Percentiles rank a stretch among this genome's conserved stretches.
These are phyloP conservation scores for Lipomyces chichibuensis DNA, from an alignment of 805 yeast species.

Conservation along the genomic window DNA sequence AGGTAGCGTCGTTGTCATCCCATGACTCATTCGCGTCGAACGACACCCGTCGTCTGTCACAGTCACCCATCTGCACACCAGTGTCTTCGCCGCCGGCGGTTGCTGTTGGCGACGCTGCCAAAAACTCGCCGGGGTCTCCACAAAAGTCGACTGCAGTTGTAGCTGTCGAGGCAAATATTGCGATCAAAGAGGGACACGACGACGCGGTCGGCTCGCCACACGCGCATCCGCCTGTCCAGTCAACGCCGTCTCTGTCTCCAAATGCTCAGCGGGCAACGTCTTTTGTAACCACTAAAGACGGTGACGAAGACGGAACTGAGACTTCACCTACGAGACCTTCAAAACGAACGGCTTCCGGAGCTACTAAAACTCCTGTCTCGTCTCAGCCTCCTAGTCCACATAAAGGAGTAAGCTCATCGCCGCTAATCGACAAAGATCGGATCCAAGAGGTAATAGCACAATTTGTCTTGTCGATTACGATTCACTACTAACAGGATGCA, in stretches of 20 bases:
- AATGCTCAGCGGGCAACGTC: neutral
- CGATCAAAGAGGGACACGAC: neutral
- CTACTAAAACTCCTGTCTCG: slow-evolving; percentile 19
- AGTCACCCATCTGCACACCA: slow-evolving; percentile 9
- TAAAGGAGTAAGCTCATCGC: slow-evolving; percentile 6
- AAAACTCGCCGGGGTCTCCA: slow-evolving; percentile 11
- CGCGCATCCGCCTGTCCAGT: slow-evolving; percentile 18
- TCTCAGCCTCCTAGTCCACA: neutral
- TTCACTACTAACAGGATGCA: neutral
- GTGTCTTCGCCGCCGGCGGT: slow-evolving; percentile 7
- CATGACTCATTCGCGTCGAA: neutral
- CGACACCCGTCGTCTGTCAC: neutral
- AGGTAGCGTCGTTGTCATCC: neutral
- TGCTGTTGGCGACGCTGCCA: neutral
- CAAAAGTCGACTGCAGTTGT: neutral
- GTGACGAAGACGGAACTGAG: neutral
- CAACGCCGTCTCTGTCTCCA: slow-evolving; percentile 10
- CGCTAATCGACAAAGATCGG: slow-evolving; percentile 14
- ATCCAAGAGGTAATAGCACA: slow-evolving; percentile 21
- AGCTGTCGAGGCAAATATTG: neutral
- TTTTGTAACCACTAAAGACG: neutral
- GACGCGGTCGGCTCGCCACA: slow-evolving; percentile 12
- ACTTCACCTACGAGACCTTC: slow-evolving; percentile 13
- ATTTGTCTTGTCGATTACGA: neutral
- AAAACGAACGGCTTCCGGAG: slow-evolving; percentile 30